phyloP scores from a whole-genome alignment of 345 rosid species.

The Syzygium grande region DNA sequence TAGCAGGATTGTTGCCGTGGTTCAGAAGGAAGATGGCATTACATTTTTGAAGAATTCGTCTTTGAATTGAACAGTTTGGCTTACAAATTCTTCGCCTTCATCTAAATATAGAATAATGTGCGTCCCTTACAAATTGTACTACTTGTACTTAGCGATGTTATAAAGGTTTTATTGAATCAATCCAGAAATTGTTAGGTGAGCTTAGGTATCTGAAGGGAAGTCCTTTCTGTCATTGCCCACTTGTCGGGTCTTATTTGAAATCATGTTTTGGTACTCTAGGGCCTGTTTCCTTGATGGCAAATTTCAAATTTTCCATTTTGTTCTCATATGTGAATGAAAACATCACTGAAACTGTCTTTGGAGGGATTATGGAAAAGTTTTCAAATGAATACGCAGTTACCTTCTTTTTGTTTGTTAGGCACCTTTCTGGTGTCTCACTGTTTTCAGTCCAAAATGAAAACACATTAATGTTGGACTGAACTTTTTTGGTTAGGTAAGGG shows the following conservation, averaged over 20 bases:
- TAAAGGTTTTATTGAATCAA: not conserved
- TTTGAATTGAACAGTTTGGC: not conserved
- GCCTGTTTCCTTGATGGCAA: not conserved
- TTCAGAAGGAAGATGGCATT: not conserved
- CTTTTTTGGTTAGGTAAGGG: not conserved
- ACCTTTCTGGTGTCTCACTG: not conserved
- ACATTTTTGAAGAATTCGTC: not conserved
- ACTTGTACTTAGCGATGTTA: not conserved
- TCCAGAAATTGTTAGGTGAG: not conserved
- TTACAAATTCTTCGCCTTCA: not conserved
- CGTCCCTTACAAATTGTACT: not conserved
- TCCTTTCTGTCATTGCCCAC: not conserved
- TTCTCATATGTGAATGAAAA: not conserved
- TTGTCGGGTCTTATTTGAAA: not conserved
- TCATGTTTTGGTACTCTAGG: not conserved
- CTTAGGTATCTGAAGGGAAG: not conserved
- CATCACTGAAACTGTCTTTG: not conserved
- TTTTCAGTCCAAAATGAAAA: not conserved
- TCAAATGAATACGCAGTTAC: not conserved
- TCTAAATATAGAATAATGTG: not conserved
- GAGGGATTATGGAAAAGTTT: not conserved
- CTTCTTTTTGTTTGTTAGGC: not conserved
- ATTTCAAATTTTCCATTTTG: not conserved
- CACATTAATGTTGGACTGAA: not conserved
- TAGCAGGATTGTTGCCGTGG: not conserved